A percentile compares a stretch with the other conserved stretches of the same genome.
Evolutionary conservation across 2,329 filamentous ascomycete genomes (phyloP).

Genomic region (Curvularia sp.): DNA sequence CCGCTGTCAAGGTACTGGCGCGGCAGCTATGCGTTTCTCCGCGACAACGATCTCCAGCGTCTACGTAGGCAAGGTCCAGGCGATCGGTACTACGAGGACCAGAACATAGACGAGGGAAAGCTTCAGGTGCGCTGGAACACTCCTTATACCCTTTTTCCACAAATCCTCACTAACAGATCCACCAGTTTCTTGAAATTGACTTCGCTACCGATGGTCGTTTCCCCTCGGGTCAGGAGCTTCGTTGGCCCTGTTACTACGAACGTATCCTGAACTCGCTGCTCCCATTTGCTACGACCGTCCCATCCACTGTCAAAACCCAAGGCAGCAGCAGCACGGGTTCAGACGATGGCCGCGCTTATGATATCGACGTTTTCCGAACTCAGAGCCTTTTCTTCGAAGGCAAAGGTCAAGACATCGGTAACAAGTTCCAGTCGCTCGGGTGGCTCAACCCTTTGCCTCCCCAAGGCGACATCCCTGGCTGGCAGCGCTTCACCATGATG

Average conservation of each 20-base stretch:
- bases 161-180: constrained; percentile 21
- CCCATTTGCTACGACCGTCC: too few relatives aligned
- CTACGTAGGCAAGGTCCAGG: constrained; percentile 33
- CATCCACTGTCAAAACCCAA: constrained; percentile 16
- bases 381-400: constrained; percentile 49
- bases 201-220: constrained; percentile 27
- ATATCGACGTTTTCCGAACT: not conserved
- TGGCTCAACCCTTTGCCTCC: constrained; percentile 59
- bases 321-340: constrained; percentile 8
- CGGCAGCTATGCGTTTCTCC: constrained; percentile 57
- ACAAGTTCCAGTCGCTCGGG: constrained; percentile 49
- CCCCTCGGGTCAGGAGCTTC: constrained; percentile 20
- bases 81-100: constrained; percentile 36
- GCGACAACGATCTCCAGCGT: constrained; percentile 26
- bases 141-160: too few relatives aligned
- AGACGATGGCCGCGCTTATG: too few relatives aligned
- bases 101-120: constrained; percentile 38
- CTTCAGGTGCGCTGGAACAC: constrained; percentile 32
- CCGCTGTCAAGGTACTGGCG: constrained; percentile 58
- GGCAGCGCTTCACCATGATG: constrained; percentile 63
- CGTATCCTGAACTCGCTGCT: constrained; percentile 45
- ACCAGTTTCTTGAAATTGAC: constrained; percentile 47
- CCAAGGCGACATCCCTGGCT: constrained; percentile 59
- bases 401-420: constrained; percentile 48
- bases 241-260: constrained; percentile 54